Conservation (phyloP, 306 rosid genomes). For the Cucurbita ficifolia region DNA sequence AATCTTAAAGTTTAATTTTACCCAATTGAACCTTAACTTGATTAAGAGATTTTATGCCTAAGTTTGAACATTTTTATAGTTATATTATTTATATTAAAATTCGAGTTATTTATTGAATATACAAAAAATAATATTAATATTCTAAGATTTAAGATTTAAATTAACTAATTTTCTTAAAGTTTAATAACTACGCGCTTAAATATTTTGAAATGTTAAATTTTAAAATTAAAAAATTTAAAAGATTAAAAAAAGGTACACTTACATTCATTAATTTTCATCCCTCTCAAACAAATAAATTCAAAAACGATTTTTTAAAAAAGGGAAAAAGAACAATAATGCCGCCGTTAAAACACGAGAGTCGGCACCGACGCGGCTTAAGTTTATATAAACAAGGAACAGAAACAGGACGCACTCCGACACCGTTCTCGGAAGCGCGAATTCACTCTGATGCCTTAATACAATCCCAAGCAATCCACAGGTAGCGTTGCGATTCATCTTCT, state of each 20-base stretch:
- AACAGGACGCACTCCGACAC: constrained; percentile 1
- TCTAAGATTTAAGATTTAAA: no score
- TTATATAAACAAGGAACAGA: constrained; percentile 30
- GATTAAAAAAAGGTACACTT: neutral
- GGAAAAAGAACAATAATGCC: neutral
- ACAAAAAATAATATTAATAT: no score
- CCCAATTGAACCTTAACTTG: no score
- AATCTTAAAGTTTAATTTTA: no score
- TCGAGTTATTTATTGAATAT: no score
- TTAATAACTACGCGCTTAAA: neutral
- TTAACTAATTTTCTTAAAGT: no score
- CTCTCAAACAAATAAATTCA: neutral
- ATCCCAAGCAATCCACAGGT: neutral
- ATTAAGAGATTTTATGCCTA: no score
- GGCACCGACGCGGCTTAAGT: constrained; percentile 37
- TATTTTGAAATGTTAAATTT: neutral
- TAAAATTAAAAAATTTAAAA: neutral
- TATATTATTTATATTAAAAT: no score
- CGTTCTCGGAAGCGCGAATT: neutral
- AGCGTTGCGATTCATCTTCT: neutral
- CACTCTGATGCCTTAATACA: constrained; percentile 1
- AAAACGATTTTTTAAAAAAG: neutral
- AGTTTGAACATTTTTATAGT: no score
- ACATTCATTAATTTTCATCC: neutral
- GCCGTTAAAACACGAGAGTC: constrained; percentile 53